Evolutionary conservation across 2,329 filamentous ascomycete genomes (phyloP), one percentile per base, ranked within the genome.

Genomic region (Aureobasidium sp.): DNA sequence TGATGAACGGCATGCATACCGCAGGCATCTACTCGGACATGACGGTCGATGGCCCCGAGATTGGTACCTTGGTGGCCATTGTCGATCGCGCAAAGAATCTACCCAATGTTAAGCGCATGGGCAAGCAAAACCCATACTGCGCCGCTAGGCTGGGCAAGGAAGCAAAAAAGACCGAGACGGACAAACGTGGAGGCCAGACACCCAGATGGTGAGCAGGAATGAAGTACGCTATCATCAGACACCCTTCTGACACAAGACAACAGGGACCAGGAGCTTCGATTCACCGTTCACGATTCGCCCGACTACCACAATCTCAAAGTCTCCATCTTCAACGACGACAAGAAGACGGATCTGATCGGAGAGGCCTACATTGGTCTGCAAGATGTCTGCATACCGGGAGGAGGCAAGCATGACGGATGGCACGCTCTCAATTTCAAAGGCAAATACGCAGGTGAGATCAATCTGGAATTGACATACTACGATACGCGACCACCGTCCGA

Each of bases 61-160:
- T 99, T 70, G 94, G 94, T 67, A 97, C 92, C 1, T 80, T 99
- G 68, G 91, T 99, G 50, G 83, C 91, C 62, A 87, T 99, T 69
- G 85, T 97, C 70, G 94, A 99, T 77, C 85, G 92, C 68, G 94
- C 92, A 58, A 97, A 96, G 83, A 99, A 99, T 74, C 78, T 99
- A 68, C 94, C 94, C 56, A 99, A 99, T 77, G 81, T 91, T 68
- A 96, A 96, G 79, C 94, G 91, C 6, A 97, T 99, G 80, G 94
- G 94, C 61, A 99, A 99, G 77, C 94, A 99, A 78, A 92, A 97
- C 73, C 93, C 94, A 0, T 99, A 97, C 75, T 97, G 92, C 76
- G 94, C 94, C 40, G 92, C 91, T 35, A 83, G 94, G 60, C 78
- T 99, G 49, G 94, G 93, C 37, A 99, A 99, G 75, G 92, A 97